Evolutionary conservation across 805 yeast genomes (phyloP).

Genomic region (Hagleromyces aurorensis): DNA sequence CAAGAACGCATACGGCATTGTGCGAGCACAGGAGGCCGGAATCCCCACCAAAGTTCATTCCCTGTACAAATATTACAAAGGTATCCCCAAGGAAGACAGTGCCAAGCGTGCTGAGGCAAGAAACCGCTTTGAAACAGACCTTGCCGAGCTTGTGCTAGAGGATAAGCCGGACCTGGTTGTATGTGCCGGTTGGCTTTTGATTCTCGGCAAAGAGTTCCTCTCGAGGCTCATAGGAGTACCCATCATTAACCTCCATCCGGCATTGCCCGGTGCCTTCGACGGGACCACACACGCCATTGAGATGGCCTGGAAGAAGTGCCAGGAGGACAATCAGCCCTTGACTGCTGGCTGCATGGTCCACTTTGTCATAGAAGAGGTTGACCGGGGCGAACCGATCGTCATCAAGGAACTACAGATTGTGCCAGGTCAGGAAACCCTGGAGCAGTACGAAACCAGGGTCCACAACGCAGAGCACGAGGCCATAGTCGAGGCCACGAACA

Average conservation of each 20-base stretch:
- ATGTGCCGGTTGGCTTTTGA: constrained; percentile 98
- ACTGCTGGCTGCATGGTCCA: constrained; percentile 96
- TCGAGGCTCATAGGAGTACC: constrained; percentile 59
- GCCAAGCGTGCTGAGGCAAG: constrained; percentile 54
- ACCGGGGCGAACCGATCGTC: constrained; percentile 82
- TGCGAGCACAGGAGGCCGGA: constrained; percentile 59
- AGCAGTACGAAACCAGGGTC: constrained; percentile 72
- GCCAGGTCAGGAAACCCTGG: constrained; percentile 62
- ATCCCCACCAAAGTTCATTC: constrained; percentile 72
- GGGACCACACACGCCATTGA: constrained; percentile 92
- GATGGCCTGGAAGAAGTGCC: constrained; percentile 93
- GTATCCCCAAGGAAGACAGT: constrained; percentile 61
- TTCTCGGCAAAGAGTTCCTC: constrained; percentile 70
- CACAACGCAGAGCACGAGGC: constrained; percentile 83
- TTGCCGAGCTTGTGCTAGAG: constrained; percentile 58
- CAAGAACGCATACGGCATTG: constrained; percentile 77
- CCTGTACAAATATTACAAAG: constrained; percentile 65
- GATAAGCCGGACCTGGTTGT: constrained; percentile 78
- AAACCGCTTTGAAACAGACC: constrained; percentile 64
- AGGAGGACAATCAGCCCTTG: constrained; percentile 48
- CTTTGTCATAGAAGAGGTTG: constrained; percentile 92
- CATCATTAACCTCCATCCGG: constrained; percentile 92
- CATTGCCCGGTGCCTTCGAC: constrained; percentile 93
- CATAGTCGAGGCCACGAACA: constrained; percentile 82
- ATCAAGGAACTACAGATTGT: constrained; percentile 68